phyloP scores from a whole-genome alignment of 2,329 filamentous ascomycete genomes.

The Epichloe amarillans region DNA sequence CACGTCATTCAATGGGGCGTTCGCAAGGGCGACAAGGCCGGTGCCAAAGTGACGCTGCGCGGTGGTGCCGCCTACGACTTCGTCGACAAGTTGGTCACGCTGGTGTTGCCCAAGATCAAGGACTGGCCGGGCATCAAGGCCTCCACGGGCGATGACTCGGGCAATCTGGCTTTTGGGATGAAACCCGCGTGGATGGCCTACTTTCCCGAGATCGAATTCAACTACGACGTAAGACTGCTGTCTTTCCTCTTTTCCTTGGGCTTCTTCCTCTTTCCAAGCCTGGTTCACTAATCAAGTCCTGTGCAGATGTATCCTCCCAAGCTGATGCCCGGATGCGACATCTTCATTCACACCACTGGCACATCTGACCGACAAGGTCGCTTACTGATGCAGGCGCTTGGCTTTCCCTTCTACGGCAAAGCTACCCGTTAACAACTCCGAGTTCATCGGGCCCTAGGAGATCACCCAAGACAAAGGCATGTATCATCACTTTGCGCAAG shows the following conservation, averaged over 20 bases:
- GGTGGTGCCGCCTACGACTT: constrained; percentile 83
- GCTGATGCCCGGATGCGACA: constrained; percentile 76
- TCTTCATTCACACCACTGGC: constrained; percentile 74
- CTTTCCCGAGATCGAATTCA: constrained; percentile 90
- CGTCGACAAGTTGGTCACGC: constrained; percentile 74
- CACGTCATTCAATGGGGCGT: constrained; percentile 67
- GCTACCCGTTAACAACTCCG: constrained; percentile 25
- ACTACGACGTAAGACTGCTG: constrained; percentile 63
- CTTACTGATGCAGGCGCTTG: constrained; percentile 42
- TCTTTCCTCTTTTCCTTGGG: constrained; percentile 10
- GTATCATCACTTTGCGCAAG: not conserved
- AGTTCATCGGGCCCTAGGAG: not conserved
- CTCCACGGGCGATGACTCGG: constrained; percentile 67
- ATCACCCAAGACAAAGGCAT: not conserved
- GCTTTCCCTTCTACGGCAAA: constrained; percentile 66
- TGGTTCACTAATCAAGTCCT: not conserved
- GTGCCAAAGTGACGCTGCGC: constrained; percentile 63
- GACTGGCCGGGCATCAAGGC: constrained; percentile 66
- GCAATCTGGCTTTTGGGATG: constrained; percentile 78
- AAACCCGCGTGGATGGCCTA: constrained; percentile 59
- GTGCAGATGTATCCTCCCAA: constrained; percentile 43
- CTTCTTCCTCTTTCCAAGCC: not conserved
- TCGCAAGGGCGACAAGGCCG: constrained; percentile 54
- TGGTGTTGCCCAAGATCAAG: constrained; percentile 91
- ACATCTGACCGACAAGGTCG: constrained; percentile 75